Base-by-base conservation (phyloP, 139 green algal species). In the Edaphochlamys debaryana region DNA sequence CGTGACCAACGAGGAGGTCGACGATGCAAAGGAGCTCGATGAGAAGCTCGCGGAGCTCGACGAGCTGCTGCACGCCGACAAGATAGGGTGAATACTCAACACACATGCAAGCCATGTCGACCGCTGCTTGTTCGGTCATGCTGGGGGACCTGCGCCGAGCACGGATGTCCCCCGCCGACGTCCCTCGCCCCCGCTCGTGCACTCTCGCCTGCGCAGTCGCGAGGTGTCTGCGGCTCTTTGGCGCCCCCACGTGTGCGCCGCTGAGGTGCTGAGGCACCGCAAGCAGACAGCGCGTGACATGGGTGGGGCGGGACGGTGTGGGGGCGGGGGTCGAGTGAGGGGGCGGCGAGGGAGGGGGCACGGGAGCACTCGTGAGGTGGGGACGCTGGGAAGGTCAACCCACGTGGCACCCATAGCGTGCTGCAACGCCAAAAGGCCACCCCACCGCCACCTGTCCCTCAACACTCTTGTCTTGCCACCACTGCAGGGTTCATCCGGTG, bases 181-280 rank as follows among this genome's bases (percentile, higher is more conserved):
- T 29, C 50, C 22, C 37, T 37, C 17, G 15, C 32, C 25, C 75
- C 50, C 36, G 42, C 52, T 8, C 25, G 56, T 34, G 29, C 70
- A n/a, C 25, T 41, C n/a, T n/a, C n/a, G n/a, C n/a, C n/a, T n/a
- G 1, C 32, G n/a, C 70, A 90, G 86, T 19, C 74, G 42, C 7
- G 86, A 87, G 68, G 58, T 80, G 29, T 90, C 86, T 34, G 86
- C 86, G 0, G 86, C 86, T 7, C 67, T 90, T 41, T 90, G 86
- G 86, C 63, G 86, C 36, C 81, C 86, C 0, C 4, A 48, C 1
- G 20, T 90, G 1, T 48, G 48, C 19, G 86, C 81, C n/a, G 81
- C 81, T 0, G 86, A 87, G 77, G 45, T 87, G 9, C 52, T 90
- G 22, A 67, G 79, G 32, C 29, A 45, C 25, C 80, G 86, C 36